A percentile compares a stretch with the other conserved stretches of the same genome.
Conservation (phyloP, 179 eudicot genomes). For the Silene noctiflora region DNA sequence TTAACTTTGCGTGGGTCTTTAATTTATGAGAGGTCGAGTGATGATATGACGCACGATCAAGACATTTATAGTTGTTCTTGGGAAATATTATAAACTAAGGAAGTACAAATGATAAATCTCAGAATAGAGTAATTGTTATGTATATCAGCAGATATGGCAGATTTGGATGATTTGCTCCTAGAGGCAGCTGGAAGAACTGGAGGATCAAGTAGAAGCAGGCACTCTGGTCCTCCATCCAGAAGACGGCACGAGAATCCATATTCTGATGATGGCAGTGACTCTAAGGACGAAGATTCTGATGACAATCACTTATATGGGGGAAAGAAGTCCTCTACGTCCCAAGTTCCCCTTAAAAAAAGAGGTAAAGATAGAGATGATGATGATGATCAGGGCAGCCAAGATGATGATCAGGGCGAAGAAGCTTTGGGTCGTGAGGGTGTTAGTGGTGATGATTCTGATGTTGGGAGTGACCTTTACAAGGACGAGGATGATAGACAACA, state of each 20-base stretch:
- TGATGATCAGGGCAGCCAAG: constrained; percentile 65
- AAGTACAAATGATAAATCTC: neutral
- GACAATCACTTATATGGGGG: constrained; percentile 63
- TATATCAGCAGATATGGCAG: constrained; percentile 48
- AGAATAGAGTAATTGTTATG: neutral
- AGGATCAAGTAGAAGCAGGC: constrained; percentile 62
- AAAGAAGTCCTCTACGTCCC: constrained; percentile 73
- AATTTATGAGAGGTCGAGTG: neutral
- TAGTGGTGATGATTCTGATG: constrained; percentile 69
- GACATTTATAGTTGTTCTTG: neutral
- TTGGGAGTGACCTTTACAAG: constrained; percentile 87
- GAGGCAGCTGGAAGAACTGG: constrained; percentile 95
- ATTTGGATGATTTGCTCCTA: constrained; percentile 79
- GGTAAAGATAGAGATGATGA: constrained; percentile 70
- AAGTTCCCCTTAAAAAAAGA: constrained; percentile 83
- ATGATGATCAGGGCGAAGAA: constrained; percentile 52
- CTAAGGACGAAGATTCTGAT: constrained; percentile 87
- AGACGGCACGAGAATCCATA: constrained; percentile 61
- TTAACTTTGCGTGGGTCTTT: neutral
- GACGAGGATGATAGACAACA: constrained; percentile 70
- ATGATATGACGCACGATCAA: neutral
- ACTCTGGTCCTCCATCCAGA: constrained; percentile 57
- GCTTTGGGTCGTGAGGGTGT: constrained; percentile 53
- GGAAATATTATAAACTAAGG: neutral
- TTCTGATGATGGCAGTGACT: constrained; percentile 90